Percentiles rank a stretch among this genome's conserved stretches.
Evolutionary conservation across 257 asterid species (phyloP).

Genomic region (Solanum chmielewskii): DNA sequence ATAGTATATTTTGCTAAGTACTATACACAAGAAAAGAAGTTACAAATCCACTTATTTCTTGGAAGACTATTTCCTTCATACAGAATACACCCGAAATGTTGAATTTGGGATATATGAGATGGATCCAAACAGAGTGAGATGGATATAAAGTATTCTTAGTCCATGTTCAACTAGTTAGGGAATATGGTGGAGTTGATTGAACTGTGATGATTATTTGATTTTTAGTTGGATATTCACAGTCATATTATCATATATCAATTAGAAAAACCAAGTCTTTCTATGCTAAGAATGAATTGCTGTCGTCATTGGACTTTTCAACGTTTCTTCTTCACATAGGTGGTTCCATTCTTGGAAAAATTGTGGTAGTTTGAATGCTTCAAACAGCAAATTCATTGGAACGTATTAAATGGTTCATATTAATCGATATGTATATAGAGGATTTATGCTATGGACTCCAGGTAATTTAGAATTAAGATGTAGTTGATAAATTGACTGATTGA

Average conservation of each 20-base stretch:
- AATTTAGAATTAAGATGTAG: neutral
- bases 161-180: neutral
- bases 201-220: neutral
- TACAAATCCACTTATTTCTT: neutral
- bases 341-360: neutral
- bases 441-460: neutral
- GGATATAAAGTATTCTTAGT: neutral
- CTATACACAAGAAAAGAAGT: neutral
- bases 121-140: neutral
- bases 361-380: neutral
- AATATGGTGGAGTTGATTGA: neutral
- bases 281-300: neutral
- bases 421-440: neutral
- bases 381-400: neutral
- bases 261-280: neutral
- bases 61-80: neutral
- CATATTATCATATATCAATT: neutral
- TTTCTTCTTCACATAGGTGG: neutral
- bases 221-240: neutral
- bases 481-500: neutral
- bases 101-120: neutral
- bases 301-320: neutral
- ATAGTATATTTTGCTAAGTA: neutral
- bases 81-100: neutral
- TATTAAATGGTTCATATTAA: neutral